These are phyloP conservation scores for Clathrus columnatus DNA, from an alignment of 768 basidiomycete genomes.

Conservation along the genomic window DNA sequence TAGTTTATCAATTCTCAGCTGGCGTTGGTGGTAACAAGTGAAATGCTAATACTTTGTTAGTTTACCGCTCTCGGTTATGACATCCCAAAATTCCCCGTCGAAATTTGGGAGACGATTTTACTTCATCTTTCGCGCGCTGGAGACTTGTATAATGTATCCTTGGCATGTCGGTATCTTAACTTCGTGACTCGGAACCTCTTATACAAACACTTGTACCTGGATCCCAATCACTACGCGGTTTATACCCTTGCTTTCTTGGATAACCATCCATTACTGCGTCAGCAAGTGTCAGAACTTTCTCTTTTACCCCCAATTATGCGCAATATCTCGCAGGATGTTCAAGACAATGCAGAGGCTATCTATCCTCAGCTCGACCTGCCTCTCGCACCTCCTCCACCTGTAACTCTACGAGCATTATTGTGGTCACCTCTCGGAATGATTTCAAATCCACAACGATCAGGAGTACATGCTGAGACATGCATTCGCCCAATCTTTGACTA, in stretches of 20 bases:
- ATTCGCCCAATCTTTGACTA: background rate
- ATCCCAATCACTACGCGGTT: conserved; percentile 2
- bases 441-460: background rate
- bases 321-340: background rate
- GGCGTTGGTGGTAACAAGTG: background rate
- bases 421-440: background rate
- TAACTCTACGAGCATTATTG: background rate
- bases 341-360: background rate
- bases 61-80: background rate
- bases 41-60: background rate
- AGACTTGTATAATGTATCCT: conserved; percentile 5
- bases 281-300: background rate
- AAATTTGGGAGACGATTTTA: conserved; percentile 9
- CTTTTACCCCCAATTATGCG: background rate
- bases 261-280: background rate
- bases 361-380: background rate
- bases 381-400: background rate
- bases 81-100: conserved; percentile 2
- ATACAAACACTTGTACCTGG: conserved; percentile 1
- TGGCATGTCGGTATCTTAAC: conserved; percentile 2
- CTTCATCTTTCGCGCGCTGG: background rate
- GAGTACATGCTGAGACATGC: background rate
- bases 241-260: background rate
- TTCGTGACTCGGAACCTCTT: background rate
- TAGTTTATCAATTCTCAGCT: no score